Evolutionary conservation across 768 basidiomycete genomes (phyloP).

Genomic region (Suillus subaureus): DNA sequence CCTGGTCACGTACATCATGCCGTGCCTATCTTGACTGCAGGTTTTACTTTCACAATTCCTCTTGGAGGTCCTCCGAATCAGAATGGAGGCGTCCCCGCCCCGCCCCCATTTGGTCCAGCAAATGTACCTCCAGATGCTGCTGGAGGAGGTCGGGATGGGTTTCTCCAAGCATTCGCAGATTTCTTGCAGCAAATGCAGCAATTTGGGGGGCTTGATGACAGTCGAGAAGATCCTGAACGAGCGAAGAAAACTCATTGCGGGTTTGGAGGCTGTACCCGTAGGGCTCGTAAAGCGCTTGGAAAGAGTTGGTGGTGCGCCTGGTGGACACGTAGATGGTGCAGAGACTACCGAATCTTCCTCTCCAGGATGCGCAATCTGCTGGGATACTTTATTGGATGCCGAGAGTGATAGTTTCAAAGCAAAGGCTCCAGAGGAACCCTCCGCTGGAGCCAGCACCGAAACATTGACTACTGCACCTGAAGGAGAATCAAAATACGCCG

Average conservation of each 20-base stretch:
- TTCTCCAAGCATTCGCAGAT: constrained; percentile 28
- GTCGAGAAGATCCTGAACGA: constrained; percentile 65
- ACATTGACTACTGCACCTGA: constrained; percentile 4
- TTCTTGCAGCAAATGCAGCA: constrained; percentile 28
- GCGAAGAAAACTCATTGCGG: constrained; percentile 64
- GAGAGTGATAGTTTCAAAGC: constrained; percentile 39
- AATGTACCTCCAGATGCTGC: constrained; percentile 5
- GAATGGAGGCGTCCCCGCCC: constrained; percentile 15
- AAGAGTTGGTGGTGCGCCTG: constrained; percentile 43
- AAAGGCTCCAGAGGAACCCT: constrained; percentile 15
- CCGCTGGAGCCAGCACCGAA: neutral
- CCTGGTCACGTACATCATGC: constrained; percentile 25
- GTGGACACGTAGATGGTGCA: constrained; percentile 31
- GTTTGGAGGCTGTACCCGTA: constrained; percentile 64
- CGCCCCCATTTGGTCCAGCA: constrained; percentile 2
- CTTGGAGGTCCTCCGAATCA: constrained; percentile 25
- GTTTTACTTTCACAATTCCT: constrained; percentile 40
- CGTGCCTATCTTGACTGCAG: constrained; percentile 28
- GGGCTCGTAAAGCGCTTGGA: constrained; percentile 70
- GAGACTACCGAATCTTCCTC: constrained; percentile 36
- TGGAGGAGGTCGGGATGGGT: constrained; percentile 18
- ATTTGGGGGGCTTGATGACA: constrained; percentile 32
- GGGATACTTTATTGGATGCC: constrained; percentile 62
- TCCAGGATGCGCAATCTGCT: constrained; percentile 72
- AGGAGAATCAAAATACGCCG: constrained; percentile 11